These are phyloP conservation scores for Penicillium hordei DNA, from an alignment of 2,329 filamentous ascomycete species.

Conservation along the genomic window DNA sequence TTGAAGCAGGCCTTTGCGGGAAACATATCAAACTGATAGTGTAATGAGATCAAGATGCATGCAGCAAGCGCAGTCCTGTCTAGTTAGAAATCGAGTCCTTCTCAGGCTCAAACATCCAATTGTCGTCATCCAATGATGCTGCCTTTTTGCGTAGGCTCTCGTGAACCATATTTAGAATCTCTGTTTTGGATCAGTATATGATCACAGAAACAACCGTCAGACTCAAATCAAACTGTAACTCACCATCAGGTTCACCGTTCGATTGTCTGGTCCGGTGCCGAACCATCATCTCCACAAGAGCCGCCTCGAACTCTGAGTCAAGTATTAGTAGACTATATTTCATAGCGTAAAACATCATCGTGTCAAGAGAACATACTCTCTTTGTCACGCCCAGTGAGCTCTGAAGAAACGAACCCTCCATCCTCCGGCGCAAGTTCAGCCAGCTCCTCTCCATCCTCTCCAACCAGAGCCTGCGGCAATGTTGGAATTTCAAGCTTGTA, in stretches of 20 bases:
- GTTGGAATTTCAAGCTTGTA: slow-evolving; percentile 50
- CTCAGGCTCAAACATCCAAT: slow-evolving; percentile 86
- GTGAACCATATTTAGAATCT: slow-evolving; percentile 68
- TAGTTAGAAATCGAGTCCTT: slow-evolving; percentile 43
- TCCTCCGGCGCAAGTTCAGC: slow-evolving; percentile 52
- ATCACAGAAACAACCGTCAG: not conserved
- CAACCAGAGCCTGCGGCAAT: slow-evolving; percentile 38
- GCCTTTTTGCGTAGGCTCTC: slow-evolving; percentile 72
- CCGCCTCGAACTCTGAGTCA: slow-evolving; percentile 45
- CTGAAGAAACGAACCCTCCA: slow-evolving; percentile 54
- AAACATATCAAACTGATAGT: slow-evolving; percentile 17
- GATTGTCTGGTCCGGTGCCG: slow-evolving; percentile 51
- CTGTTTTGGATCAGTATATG: slow-evolving; percentile 40
- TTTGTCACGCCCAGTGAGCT: slow-evolving; percentile 37
- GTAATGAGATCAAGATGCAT: slow-evolving; percentile 21
- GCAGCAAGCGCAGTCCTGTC: slow-evolving; percentile 2
- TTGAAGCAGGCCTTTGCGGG: not conserved
- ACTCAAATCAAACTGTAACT: slow-evolving; percentile 21
- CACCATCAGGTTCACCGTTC: slow-evolving; percentile 65
- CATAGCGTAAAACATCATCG: not conserved
- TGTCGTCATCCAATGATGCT: slow-evolving; percentile 72
- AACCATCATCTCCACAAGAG: slow-evolving; percentile 46
- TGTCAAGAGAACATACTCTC: slow-evolving; percentile 37
- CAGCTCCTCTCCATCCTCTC: slow-evolving; percentile 43
- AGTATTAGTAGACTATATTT: slow-evolving; percentile 5